A percentile compares a stretch with the other conserved stretches of the same genome.
These are phyloP conservation scores for Delphinella strobiligena DNA, from an alignment of 2,329 filamentous ascomycete genomes.

Conservation along the genomic window DNA sequence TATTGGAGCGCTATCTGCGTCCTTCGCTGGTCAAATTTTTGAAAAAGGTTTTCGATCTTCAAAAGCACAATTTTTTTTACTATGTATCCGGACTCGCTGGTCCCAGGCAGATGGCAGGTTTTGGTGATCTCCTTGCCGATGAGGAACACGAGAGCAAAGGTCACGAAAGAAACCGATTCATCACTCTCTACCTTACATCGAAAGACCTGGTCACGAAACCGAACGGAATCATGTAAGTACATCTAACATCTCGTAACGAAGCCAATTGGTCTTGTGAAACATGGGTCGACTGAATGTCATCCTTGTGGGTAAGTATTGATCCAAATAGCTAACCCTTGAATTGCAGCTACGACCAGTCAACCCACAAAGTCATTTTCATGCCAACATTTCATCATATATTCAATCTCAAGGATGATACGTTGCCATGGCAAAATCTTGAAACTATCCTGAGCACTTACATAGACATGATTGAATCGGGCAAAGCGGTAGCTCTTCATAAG, in stretches of 20 bases:
- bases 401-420: slow-evolving; percentile 16
- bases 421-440: slow-evolving; percentile 24
- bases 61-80: slow-evolving; percentile 18
- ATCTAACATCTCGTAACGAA: neutral
- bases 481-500: slow-evolving; percentile 20
- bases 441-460: slow-evolving; percentile 20
- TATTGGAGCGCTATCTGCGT: slow-evolving; percentile 15
- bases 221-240: slow-evolving; percentile 18
- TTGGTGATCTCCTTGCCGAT: slow-evolving; percentile 19
- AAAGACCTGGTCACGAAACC: slow-evolving; percentile 19
- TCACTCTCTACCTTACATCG: slow-evolving; percentile 19
- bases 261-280: neutral
- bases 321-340: neutral
- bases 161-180: slow-evolving; percentile 18
- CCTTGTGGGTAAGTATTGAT: neutral
- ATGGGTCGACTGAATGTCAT: neutral
- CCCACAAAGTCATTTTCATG: slow-evolving; percentile 19
- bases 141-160: slow-evolving; percentile 13
- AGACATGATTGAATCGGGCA: slow-evolving; percentile 23
- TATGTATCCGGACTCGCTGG: slow-evolving; percentile 19
- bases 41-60: slow-evolving; percentile 21
- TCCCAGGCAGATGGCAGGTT: slow-evolving; percentile 16
- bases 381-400: slow-evolving; percentile 22
- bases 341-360: slow-evolving; percentile 18
- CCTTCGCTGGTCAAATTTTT: slow-evolving; percentile 18